Percentiles rank a stretch among this genome's conserved stretches.
Conservation (phyloP, 352 stramenopile species). For the Pythium dissimile region DNA sequence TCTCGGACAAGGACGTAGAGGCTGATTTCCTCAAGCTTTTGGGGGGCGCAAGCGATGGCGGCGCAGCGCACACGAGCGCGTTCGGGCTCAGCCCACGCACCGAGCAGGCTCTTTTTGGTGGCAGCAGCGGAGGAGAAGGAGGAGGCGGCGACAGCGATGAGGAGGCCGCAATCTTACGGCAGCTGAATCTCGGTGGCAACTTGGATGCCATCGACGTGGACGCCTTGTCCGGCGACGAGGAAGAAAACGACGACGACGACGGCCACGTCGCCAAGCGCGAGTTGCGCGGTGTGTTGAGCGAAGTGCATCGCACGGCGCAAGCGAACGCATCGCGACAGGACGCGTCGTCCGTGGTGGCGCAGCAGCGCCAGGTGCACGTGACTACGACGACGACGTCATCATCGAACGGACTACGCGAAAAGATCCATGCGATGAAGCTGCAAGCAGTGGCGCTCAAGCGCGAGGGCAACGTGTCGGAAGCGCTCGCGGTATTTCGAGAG, state of each 20-base stretch:
- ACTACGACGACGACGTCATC: neutral
- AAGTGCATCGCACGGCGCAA: constrained; percentile 30
- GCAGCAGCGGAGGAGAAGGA: neutral
- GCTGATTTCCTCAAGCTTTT: constrained; percentile 60
- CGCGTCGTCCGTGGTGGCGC: neutral
- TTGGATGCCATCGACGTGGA: constrained; percentile 26
- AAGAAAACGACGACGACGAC: constrained; percentile 14
- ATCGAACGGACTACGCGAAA: too few relatives aligned
- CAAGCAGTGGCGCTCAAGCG: constrained; percentile 55
- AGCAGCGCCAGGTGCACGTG: neutral
- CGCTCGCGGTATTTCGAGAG: constrained; percentile 55
- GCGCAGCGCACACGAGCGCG: neutral
- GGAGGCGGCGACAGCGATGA: constrained; percentile 36
- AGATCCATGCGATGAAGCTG: constrained; percentile 48
- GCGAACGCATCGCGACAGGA: neutral
- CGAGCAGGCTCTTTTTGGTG: constrained; percentile 42
- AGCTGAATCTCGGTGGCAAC: constrained; percentile 34
- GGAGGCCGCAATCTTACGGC: constrained; percentile 54
- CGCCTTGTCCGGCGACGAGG: constrained; percentile 24
- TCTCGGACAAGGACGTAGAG: constrained; percentile 69
- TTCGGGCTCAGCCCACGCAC: constrained; percentile 38
- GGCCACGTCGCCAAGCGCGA: constrained; percentile 29
- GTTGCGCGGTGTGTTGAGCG: constrained; percentile 32
- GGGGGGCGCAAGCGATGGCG: constrained; percentile 5
- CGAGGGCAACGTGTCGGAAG: constrained; percentile 44